Conservation (phyloP, 1,284 basidiomycete species). For the Cystobasidium slooffiae region DNA sequence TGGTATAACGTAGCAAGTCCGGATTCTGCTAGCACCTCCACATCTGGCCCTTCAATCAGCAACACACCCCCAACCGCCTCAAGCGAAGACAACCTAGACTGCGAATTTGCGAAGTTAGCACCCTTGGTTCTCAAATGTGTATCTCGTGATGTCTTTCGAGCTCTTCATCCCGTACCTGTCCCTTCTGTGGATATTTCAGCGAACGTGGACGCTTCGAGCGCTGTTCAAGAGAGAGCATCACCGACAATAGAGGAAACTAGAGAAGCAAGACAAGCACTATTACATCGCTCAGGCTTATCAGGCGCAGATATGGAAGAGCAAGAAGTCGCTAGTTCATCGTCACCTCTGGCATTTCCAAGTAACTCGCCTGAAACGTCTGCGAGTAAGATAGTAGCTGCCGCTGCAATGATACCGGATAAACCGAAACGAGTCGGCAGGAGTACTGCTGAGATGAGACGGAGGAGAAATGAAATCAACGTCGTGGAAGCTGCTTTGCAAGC, state of each 20-base stretch:
- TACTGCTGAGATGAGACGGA: slow-evolving; percentile 33
- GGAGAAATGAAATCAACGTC: slow-evolving; percentile 38
- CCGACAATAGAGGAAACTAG: slow-evolving; percentile 3
- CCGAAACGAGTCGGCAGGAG: slow-evolving; percentile 31
- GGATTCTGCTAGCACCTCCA: slow-evolving; percentile 2
- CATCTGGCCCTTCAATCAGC: neutral
- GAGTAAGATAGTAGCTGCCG: neutral
- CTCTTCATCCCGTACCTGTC: slow-evolving; percentile 33
- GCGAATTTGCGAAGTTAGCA: slow-evolving; percentile 16
- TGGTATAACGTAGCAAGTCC: slow-evolving; percentile 16
- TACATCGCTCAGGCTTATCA: slow-evolving; percentile 23
- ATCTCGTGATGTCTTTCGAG: slow-evolving; percentile 29
- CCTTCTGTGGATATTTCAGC: neutral
- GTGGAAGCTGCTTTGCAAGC: slow-evolving; percentile 41
- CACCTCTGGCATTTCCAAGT: slow-evolving; percentile 9
- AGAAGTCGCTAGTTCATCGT: slow-evolving; percentile 22
- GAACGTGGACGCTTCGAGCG: neutral
- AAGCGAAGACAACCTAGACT: slow-evolving; percentile 23
- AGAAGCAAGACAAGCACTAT: slow-evolving; percentile 19
- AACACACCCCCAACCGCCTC: neutral
- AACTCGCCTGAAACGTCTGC: neutral
- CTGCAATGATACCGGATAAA: neutral
- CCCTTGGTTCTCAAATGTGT: slow-evolving; percentile 11
- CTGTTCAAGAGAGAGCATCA: slow-evolving; percentile 4
- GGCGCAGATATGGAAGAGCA: neutral